Base-by-base conservation (phyloP, 2,329 filamentous ascomycete genomes). In the Drechslerella coelobrocha region DNA sequence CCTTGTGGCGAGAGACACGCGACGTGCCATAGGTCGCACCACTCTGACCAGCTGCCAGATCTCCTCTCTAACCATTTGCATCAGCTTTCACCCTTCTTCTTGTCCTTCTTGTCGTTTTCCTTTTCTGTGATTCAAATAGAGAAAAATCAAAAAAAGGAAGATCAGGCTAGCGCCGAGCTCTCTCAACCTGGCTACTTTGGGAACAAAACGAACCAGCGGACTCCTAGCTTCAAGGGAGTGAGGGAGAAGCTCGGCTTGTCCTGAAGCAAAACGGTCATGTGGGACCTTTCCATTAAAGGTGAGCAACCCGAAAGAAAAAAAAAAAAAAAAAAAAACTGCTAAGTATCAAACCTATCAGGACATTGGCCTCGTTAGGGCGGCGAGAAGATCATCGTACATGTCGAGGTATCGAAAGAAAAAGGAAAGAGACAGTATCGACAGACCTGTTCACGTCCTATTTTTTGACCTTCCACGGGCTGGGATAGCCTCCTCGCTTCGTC, bases 401-500 rank as follows among this genome's bases (percentile, higher is more conserved):
- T 10, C 4, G 2, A 56, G 48, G 14, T 34, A 29, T 17, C 12
- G 29, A 37, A 19, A 37, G 24, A 68, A 68, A 68, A 61, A 56
- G 51, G 37, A 61, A 68, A 62, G 41, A 31, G 21, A 29, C 23
- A 56, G 56, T 68, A 56, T 68, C 23, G 12, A 31, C 29, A 6
- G 12, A 31, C 29, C 12, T 12, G 57, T 61, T 53, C 65, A 51
- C 57, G 57, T 62, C 59, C 2, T 17, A 19, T 50, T 57, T 69
- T 62, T 39, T 43, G 52, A 57, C 63, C 65, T 69, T 54, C 65
- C 65, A 69, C 57, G 57, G 65, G 57, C 57, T 62, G 47, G 65
- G 57, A 59, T 69, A 53, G 37, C 65, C 62, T 68, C 59, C 65
- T 69, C 65, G 65, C 65, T 69, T 69, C 57, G 65, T 62, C 65